Evolutionary conservation across 2,329 filamentous ascomycete species (phyloP).

Genomic region (Coleophoma crateriformis): DNA sequence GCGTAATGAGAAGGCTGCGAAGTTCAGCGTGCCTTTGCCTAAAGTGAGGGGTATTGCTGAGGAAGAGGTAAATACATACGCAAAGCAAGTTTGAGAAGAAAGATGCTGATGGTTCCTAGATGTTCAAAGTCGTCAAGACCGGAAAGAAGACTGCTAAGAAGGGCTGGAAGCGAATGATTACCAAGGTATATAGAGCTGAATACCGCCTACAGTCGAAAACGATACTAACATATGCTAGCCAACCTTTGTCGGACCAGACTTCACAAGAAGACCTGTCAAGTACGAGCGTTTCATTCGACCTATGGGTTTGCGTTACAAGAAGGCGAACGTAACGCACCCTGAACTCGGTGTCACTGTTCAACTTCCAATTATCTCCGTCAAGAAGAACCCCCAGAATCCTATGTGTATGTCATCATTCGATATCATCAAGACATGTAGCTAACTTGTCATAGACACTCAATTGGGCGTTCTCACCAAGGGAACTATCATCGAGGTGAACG

Average conservation of each 20-base stretch:
- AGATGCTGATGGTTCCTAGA: not conserved
- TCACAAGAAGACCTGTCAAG: slow-evolving; percentile 79
- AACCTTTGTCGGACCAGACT: slow-evolving; percentile 75
- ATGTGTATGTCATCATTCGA: slow-evolving; percentile 75
- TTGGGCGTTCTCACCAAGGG: slow-evolving; percentile 78
- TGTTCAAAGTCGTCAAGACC: not conserved
- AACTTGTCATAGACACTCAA: not conserved
- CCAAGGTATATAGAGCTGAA: no score
- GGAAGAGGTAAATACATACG: slow-evolving; percentile 53
- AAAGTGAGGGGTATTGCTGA: slow-evolving; percentile 92
- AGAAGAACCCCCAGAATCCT: slow-evolving; percentile 85
- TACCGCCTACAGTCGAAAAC: no score
- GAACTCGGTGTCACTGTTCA: slow-evolving; percentile 85
- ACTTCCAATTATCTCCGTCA: slow-evolving; percentile 66
- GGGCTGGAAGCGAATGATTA: slow-evolving; percentile 6
- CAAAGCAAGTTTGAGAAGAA: no score
- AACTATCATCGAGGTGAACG: slow-evolving; percentile 85
- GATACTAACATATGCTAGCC: slow-evolving; percentile 39
- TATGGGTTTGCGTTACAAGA: slow-evolving; percentile 76
- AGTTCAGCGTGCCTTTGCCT: slow-evolving; percentile 86
- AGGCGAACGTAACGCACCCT: slow-evolving; percentile 67
- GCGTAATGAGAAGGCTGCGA: slow-evolving; percentile 86
- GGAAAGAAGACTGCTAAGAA: slow-evolving; percentile 45
- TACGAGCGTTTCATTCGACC: slow-evolving; percentile 66
- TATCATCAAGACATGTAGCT: not conserved